Base-by-base conservation (phyloP, 2,329 filamentous ascomycete species). In the Neocatenulostroma microsporum region DNA sequence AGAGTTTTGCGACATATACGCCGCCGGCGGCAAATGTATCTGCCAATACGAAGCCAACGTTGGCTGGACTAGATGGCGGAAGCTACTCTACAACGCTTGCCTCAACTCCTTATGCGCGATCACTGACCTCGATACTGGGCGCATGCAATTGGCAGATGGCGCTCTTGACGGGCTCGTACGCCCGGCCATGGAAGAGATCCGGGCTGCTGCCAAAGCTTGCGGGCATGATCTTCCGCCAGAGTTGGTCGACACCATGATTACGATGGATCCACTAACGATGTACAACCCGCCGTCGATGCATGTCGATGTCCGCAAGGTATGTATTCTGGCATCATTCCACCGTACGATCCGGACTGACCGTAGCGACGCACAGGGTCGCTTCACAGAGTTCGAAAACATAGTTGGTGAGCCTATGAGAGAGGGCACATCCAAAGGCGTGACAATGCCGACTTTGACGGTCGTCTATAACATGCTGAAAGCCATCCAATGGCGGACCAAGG, bases 381-480 rank as follows among this genome's bases (percentile, higher is more conserved):
- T 65, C 35, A 69, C 73, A 40, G 74, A 78, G 51, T 64, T 68
- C 31, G 72, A 77, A 50, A 73, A 69, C 42, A 63, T 77, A 23
- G 53, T 76, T 3, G 73, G 73, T 1, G 73, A 76, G 56, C 71
- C 73, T n/a, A 41, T 77, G 30, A 57, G 68, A 3, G 72, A 72
- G 45, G 74, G 66, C 0, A 63, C 65, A 44, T 52, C 50, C 21
- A 53, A 60, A 0, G 71, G 71, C 1, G 70, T 77, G 2, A 40
- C 57, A 1, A 69, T 68, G 56, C 72, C 72, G 0, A 71, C 65
- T 12, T 52, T 76, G 21, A 55, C 58, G 37, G 61, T 66, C 5
- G 44, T 76, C 2, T 75, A 74, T 47, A 58, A 61, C 2, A 48
- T 74, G 20, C 56, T 69, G 8, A 65, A 64, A 47, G 64, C 62